phyloP scores from a whole-genome alignment of 2,329 filamentous ascomycete genomes.

The Neofusicoccum sp. region DNA sequence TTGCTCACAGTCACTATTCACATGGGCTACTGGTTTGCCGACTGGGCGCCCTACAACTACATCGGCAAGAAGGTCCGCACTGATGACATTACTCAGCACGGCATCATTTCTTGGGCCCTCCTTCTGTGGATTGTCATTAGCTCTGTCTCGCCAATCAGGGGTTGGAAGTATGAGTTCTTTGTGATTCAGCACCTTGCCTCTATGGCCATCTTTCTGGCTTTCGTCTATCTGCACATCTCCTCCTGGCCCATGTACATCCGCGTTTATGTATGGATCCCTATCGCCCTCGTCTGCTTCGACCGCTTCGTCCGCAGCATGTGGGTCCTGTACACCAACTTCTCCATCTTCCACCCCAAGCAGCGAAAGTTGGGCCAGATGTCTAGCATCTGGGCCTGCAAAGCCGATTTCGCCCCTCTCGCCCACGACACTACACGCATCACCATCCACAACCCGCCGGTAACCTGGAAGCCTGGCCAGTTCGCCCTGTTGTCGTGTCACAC shows the following conservation, averaged over 20 bases:
- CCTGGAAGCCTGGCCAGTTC: slow-evolving; percentile 63
- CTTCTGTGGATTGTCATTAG: slow-evolving; percentile 65
- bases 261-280: slow-evolving; percentile 65
- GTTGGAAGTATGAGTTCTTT: slow-evolving; percentile 68
- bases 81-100: slow-evolving; percentile 66
- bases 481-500: slow-evolving; percentile 59
- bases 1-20: slow-evolving; percentile 67
- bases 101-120: slow-evolving; percentile 64
- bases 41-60: slow-evolving; percentile 62
- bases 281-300: slow-evolving; percentile 63
- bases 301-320: slow-evolving; percentile 50
- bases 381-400: slow-evolving; percentile 38
- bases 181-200: slow-evolving; percentile 65
- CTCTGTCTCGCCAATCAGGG: slow-evolving; percentile 62
- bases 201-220: slow-evolving; percentile 61
- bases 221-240: slow-evolving; percentile 60
- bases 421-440: slow-evolving; percentile 57
- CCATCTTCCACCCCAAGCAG: slow-evolving; percentile 40
- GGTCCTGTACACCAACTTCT: slow-evolving; percentile 40
- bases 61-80: slow-evolving; percentile 58
- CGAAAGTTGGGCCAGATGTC: slow-evolving; percentile 27
- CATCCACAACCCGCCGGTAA: slow-evolving; percentile 54
- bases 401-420: slow-evolving; percentile 47
- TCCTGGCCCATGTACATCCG: slow-evolving; percentile 51
- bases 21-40: slow-evolving; percentile 65